Evolutionary conservation across 495 filamentous ascomycete species (phyloP).

Genomic region (Letharia lupina): DNA sequence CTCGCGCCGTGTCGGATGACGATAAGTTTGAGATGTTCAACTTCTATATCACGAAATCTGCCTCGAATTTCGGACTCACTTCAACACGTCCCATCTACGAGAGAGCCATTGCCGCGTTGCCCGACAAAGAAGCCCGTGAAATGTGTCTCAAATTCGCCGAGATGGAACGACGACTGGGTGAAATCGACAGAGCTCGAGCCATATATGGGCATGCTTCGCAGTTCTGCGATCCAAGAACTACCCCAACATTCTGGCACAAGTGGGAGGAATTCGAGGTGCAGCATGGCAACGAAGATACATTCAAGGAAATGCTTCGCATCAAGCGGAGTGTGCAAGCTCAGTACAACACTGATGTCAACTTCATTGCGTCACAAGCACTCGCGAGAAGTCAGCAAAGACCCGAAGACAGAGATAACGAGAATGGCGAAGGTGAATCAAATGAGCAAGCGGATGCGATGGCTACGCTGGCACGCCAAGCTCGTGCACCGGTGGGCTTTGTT

Average conservation of each 20-base stretch:
- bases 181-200: slow-evolving; percentile 90
- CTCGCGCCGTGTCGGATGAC: slow-evolving; percentile 89
- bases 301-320: slow-evolving; percentile 97
- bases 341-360: slow-evolving; percentile 98
- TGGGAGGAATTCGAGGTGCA: slow-evolving; percentile 97
- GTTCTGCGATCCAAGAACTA: slow-evolving; percentile 91
- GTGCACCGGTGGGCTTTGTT: slow-evolving; percentile 86
- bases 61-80: slow-evolving; percentile 92
- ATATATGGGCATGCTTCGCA: slow-evolving; percentile 96
- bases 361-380: slow-evolving; percentile 92
- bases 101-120: slow-evolving; percentile 81
- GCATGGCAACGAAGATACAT: slow-evolving; percentile 98
- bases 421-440: slow-evolving; percentile 41
- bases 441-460: slow-evolving; percentile 79
- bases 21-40: slow-evolving; percentile 97
- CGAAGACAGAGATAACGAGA: slow-evolving; percentile 32
- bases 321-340: slow-evolving; percentile 96
- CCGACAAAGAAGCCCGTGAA: slow-evolving; percentile 86
- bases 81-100: slow-evolving; percentile 98
- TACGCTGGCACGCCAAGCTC: slow-evolving; percentile 77
- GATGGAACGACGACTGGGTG: slow-evolving; percentile 92
- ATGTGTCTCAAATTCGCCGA: slow-evolving; percentile 99
- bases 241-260: slow-evolving; percentile 84
- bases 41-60: slow-evolving; percentile 98
- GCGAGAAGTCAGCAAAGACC: slow-evolving; percentile 63